Percentiles rank a stretch among this genome's conserved stretches.
Evolutionary conservation across 2,329 filamentous ascomycete genomes (phyloP).

Genomic region (Colletotrichum phormii): DNA sequence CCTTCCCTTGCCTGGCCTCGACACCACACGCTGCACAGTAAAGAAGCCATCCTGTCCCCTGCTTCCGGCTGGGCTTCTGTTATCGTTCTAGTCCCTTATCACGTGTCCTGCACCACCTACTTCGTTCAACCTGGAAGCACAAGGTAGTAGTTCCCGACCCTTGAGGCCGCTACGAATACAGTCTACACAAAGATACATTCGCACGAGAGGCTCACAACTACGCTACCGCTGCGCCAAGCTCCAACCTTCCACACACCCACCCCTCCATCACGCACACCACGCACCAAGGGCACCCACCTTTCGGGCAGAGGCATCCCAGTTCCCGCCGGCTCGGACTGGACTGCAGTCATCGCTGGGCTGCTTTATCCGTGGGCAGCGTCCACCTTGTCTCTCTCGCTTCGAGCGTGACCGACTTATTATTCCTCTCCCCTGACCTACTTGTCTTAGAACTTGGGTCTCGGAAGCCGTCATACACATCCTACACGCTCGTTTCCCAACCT

Average conservation of each 20-base stretch:
- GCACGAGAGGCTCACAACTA: slow-evolving; percentile 22
- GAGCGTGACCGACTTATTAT: slow-evolving; percentile 35
- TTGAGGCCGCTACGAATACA: neutral
- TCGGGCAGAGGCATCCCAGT: slow-evolving; percentile 34
- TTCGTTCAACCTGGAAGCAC: neutral
- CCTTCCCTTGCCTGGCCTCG: slow-evolving; percentile 8
- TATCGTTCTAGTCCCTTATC: slow-evolving; percentile 21
- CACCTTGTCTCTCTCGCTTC: slow-evolving; percentile 25
- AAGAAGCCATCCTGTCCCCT: neutral
- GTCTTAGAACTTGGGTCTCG: slow-evolving; percentile 28
- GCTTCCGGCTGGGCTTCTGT: slow-evolving; percentile 10
- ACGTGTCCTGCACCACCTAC: slow-evolving; percentile 22
- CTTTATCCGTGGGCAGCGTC: slow-evolving; percentile 30
- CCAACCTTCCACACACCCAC: slow-evolving; percentile 29
- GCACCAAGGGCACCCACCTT: slow-evolving; percentile 25
- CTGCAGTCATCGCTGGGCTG: slow-evolving; percentile 27
- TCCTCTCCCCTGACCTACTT: slow-evolving; percentile 23
- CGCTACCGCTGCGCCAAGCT: slow-evolving; percentile 36
- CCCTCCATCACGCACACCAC: slow-evolving; percentile 22
- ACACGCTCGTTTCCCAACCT: slow-evolving; percentile 6
- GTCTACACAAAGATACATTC: slow-evolving; percentile 6
- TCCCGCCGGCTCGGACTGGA: slow-evolving; percentile 32
- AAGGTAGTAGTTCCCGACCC: slow-evolving; percentile 11
- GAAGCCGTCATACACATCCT: slow-evolving; percentile 22
- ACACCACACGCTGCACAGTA: slow-evolving; percentile 3